Base-by-base conservation (phyloP, 2,329 filamentous ascomycete species). In the Lecanicillium sp. region DNA sequence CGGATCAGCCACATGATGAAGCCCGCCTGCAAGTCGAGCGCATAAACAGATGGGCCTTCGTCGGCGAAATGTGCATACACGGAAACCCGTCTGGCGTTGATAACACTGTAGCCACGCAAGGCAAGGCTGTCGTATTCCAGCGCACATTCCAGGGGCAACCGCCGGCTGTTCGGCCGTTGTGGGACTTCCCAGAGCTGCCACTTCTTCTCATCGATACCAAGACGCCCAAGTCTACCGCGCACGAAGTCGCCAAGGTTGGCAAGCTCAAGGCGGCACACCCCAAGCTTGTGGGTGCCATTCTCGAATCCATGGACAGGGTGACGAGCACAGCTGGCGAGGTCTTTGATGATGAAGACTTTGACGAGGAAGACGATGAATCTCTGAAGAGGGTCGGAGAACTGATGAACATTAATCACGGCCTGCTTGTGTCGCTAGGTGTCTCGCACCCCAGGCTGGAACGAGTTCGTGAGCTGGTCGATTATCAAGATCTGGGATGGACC, bases 11-110 rank as follows among this genome's bases (percentile, higher is more conserved):
- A 4, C 64, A 79, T 1, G 80, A 87, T 39, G 92, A 98, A 63
- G 86, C 86, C n/a, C 80, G 85, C 43, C 63, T 88, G 31, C 90
- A 98, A 57, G 75, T 96, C 20, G 89, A 96, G 64, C 80, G 90
- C 46, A 95, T 98, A 64, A 98, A 98, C 61, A 77, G 85, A 45
- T 98, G 94, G 92, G 89, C 92, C 0, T 96, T 95, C 60, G 92
- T 98, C 1, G 84, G 84, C 17, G 92, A 98, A 60, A 84, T 96
- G 78, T 92, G 88, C 62, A 95, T 96, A 46, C 92, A 98, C 56
- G 92, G 90, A 28, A 96, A 94, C 54, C 92, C 92, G 1, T 95
- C 87, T 0, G 92, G 92, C 0, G 86, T 98, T 31, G 92, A 98
- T 63, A 98, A 98, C 60, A 98, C 92, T 3, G 90, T 98, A 19